Percentiles rank a stretch among this genome's conserved stretches.
phyloP scores from a whole-genome alignment of 2,329 filamentous ascomycete species.

The Cercospora nicotianae region DNA sequence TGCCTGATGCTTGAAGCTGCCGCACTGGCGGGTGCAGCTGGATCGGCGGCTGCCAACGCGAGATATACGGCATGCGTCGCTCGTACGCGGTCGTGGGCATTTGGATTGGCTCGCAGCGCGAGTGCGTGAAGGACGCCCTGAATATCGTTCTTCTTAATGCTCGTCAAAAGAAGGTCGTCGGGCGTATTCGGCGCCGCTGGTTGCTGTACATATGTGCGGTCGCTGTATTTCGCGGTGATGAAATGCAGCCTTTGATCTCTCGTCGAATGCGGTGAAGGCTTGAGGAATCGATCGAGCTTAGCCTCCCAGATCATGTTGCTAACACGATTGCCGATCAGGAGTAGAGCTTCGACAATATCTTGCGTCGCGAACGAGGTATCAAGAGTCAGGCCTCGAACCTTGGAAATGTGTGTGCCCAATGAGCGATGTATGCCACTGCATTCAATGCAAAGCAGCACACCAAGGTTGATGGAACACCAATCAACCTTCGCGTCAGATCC shows the following conservation, averaged over 20 bases:
- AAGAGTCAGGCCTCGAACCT: constrained; percentile 89
- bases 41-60: constrained; percentile 88
- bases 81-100: constrained; percentile 79
- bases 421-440: constrained; percentile 97
- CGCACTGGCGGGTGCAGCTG: constrained; percentile 64
- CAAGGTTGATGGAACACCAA: constrained; percentile 98
- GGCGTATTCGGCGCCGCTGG: constrained; percentile 64
- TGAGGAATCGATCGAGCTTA: constrained; percentile 69
- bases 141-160: constrained; percentile 95
- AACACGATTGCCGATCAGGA: constrained; percentile 88
- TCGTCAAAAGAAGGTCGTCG: constrained; percentile 85
- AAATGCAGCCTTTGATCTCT: constrained; percentile 91
- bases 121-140: constrained; percentile 89
- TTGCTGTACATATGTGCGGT: constrained; percentile 76
- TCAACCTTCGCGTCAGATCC: constrained; percentile 89
- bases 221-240: constrained; percentile 92
- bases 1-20: constrained; percentile 39
- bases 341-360: constrained; percentile 90
- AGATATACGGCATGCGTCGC: constrained; percentile 88
- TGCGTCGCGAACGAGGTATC: constrained; percentile 95
- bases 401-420: constrained; percentile 94
- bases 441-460: constrained; percentile 94
- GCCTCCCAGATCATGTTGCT: constrained; percentile 98
- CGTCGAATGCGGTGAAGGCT: constrained; percentile 74
- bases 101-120: constrained; percentile 82